Evolutionary conservation across 2,329 filamentous ascomycete genomes (phyloP).

Genomic region (Penicillium oxalicum): DNA sequence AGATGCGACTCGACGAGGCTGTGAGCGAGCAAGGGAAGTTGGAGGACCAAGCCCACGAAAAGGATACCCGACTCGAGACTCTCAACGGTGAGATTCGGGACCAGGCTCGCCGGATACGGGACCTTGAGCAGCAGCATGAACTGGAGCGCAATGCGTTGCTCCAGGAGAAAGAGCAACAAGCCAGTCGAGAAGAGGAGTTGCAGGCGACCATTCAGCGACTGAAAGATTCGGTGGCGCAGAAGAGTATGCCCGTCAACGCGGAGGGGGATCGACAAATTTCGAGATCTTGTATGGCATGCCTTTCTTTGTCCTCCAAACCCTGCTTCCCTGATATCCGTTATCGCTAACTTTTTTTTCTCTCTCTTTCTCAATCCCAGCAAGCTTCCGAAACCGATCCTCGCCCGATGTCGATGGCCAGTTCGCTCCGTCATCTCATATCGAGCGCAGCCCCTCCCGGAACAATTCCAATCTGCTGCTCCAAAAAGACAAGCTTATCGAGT

Average conservation of each 20-base stretch:
- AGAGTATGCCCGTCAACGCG: slow-evolving; percentile 51
- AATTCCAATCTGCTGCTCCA: slow-evolving; percentile 86
- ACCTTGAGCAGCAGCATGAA: slow-evolving; percentile 90
- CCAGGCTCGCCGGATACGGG: slow-evolving; percentile 72
- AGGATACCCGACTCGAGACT: slow-evolving; percentile 73
- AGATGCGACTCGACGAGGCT: slow-evolving; percentile 79
- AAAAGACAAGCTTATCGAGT: slow-evolving; percentile 95
- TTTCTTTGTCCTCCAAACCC: background rate
- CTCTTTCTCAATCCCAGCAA: slow-evolving; percentile 29
- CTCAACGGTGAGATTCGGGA: slow-evolving; percentile 83
- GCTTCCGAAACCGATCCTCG: slow-evolving; percentile 49
- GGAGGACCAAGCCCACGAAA: slow-evolving; percentile 82
- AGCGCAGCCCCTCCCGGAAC: slow-evolving; percentile 82
- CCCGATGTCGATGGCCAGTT: slow-evolving; percentile 72
- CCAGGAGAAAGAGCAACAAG: slow-evolving; percentile 86
- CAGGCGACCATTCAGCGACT: slow-evolving; percentile 82
- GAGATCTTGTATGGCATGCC: slow-evolving; percentile 44
- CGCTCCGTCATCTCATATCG: slow-evolving; percentile 74
- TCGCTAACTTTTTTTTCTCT: background rate
- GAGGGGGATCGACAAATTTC: slow-evolving; percentile 48
- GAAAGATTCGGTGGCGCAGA: slow-evolving; percentile 80
- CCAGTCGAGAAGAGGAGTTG: slow-evolving; percentile 80
- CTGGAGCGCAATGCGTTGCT: slow-evolving; percentile 79
- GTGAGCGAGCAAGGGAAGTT: slow-evolving; percentile 75
- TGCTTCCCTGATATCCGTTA: background rate